These are phyloP conservation scores for Trichophyton equinum DNA, from an alignment of 2,329 filamentous ascomycete species.

Conservation along the genomic window DNA sequence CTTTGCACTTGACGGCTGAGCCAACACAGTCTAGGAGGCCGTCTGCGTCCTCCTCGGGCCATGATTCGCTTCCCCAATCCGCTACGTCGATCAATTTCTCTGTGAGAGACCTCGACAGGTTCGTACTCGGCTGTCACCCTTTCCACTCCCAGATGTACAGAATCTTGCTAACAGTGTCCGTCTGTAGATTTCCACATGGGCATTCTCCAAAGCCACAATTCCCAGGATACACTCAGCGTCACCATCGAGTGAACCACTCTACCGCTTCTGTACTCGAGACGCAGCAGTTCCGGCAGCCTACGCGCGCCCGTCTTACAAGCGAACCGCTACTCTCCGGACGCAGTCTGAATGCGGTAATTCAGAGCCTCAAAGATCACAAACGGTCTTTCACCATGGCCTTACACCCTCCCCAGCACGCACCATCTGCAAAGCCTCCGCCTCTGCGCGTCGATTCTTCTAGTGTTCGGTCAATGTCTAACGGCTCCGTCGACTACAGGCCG, in stretches of 20 bases:
- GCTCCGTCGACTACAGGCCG: constrained; percentile 23
- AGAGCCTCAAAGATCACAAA: constrained; percentile 17
- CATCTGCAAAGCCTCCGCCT: constrained; percentile 27
- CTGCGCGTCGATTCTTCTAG: constrained; percentile 32
- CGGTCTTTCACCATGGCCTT: constrained; percentile 34
- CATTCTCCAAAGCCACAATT: neutral
- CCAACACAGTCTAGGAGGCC: constrained; percentile 6
- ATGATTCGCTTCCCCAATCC: constrained; percentile 11
- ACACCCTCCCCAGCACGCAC: constrained; percentile 23
- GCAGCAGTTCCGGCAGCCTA: neutral
- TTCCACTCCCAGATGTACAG: neutral
- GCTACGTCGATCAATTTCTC: constrained; percentile 21
- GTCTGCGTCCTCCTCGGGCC: neutral
- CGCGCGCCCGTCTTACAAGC: neutral
- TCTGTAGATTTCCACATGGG: neutral
- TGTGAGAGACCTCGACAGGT: constrained; percentile 31
- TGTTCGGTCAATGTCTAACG: constrained; percentile 24
- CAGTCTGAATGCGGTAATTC: constrained; percentile 4
- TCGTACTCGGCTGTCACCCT: constrained; percentile 21
- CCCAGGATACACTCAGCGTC: neutral
- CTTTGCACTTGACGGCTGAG: constrained; percentile 26
- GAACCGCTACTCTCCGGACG: neutral
- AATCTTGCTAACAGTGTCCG: neutral
- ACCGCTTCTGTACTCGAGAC: neutral
- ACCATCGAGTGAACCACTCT: neutral